Percentiles rank a stretch among this genome's conserved stretches.
These are phyloP conservation scores for Haberlea rhodopensis DNA, from an alignment of 257 asterid species.

Conservation along the genomic window DNA sequence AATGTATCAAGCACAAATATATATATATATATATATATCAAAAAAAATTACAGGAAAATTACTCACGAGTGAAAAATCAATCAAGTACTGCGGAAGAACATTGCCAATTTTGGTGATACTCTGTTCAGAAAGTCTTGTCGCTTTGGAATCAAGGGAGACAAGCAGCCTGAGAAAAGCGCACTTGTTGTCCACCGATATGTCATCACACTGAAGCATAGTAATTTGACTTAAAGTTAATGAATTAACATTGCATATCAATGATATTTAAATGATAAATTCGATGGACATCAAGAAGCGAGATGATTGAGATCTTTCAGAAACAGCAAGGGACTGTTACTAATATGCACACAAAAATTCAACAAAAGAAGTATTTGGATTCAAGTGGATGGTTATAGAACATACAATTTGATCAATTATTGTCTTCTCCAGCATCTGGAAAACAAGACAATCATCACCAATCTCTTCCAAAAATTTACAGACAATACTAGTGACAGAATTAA, in stretches of 20 bases:
- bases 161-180: conserved; percentile 76
- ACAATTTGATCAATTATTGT: conserved; percentile 64
- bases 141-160: conserved; percentile 53
- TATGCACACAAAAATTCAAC: background rate
- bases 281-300: conserved; percentile 7
- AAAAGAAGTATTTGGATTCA: conserved; percentile 7
- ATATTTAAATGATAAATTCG: conserved; percentile 16
- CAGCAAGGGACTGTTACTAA: conserved; percentile 4
- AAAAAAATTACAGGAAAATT: background rate
- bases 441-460: conserved; percentile 66
- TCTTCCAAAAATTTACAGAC: conserved; percentile 58
- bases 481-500: conserved; percentile 43
- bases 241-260: background rate
- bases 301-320: conserved; percentile 10
- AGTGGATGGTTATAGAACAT: conserved; percentile 31
- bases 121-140: conserved; percentile 58
- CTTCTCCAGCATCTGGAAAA: conserved; percentile 74
- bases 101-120: conserved; percentile 51
- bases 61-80: conserved; percentile 54
- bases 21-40: background rate
- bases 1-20: background rate
- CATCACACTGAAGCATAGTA: conserved; percentile 47
- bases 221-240: background rate
- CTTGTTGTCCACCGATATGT: conserved; percentile 58
- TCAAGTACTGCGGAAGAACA: conserved; percentile 63